Evolutionary conservation across 495 filamentous ascomycete genomes (phyloP), one percentile per base, ranked within the genome.

Genomic region (Pyronema omphalodes): DNA sequence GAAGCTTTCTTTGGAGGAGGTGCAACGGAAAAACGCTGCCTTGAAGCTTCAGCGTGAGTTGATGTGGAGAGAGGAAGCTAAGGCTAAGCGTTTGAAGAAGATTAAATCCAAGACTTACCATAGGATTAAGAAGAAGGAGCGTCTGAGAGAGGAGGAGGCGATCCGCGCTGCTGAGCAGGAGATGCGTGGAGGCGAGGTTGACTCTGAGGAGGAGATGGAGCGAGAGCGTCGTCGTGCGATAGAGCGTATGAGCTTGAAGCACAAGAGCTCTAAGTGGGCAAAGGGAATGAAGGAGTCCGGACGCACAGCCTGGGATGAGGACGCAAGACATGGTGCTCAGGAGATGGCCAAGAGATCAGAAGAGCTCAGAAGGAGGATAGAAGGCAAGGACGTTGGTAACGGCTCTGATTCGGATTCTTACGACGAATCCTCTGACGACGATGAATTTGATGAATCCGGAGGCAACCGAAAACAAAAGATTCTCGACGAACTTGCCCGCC

Each of bases 101-200:
- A 98, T 98, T 66, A 98, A 98, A 71, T 88, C 82, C 60, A 96
- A 94, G 63, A 76, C 87, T 0, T 98, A 88, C 63, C 81, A 87
- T 14, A 80, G 88, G 49, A 81, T 96, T 18, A 93, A 95, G 65
- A 80, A 91, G 37, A 94, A 84, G 60, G 85, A 94, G 60, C 75
- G 79, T 9, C 78, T 86, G 63, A 78, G 78, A 54, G 69, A 81
- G 41, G 80, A 83, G 56, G 73, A 85, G 49, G 76, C 77, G n/a
- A 80, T 86, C 51, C 73, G 75, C 23, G 79, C 86, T 41, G 78
- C 79, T 29, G 70, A 89, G 41, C 67, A 72, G 15, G 78, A 77
- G 43, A 73, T 72, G 50, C 78, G 80, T 17, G 88, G 86, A 35
- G 78, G 83, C 51, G 72, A 76, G 37, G 60, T 74, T 37, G 70